A percentile compares a stretch with the other conserved stretches of the same genome.
Conservation (phyloP, 2,329 filamentous ascomycete species). For the Tolypocladium pustulatum region DNA sequence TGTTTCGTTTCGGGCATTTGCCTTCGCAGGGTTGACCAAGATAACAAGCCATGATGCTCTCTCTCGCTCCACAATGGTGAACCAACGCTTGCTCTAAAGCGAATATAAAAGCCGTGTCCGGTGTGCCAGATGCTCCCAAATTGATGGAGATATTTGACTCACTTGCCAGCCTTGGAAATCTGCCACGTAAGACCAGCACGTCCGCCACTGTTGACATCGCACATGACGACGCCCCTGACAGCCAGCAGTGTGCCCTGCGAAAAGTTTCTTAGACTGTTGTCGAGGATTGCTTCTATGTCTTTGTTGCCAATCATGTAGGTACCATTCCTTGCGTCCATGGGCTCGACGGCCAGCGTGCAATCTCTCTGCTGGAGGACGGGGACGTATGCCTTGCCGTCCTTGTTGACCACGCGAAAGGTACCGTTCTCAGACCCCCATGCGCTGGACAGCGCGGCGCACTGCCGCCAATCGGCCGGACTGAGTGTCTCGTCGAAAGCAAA, state of each 20-base stretch:
- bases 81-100: neutral
- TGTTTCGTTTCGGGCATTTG: too few species aligned
- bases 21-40: too few species aligned
- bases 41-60: too few species aligned
- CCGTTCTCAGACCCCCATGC: slow-evolving; percentile 17
- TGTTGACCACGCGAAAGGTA: slow-evolving; percentile 15
- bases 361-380: slow-evolving; percentile 14
- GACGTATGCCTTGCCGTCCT: slow-evolving; percentile 7
- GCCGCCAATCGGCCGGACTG: slow-evolving; percentile 17
- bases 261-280: slow-evolving; percentile 8
- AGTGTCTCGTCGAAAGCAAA: slow-evolving; percentile 10
- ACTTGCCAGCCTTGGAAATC: slow-evolving; percentile 6
- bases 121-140: too few species aligned
- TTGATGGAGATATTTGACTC: neutral
- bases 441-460: slow-evolving; percentile 20
- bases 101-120: neutral
- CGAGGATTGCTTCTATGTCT: slow-evolving; percentile 12
- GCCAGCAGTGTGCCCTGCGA: slow-evolving; percentile 10
- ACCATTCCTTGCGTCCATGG: slow-evolving; percentile 7
- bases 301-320: slow-evolving; percentile 12
- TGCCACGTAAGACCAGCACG: slow-evolving; percentile 11
- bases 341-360: slow-evolving; percentile 16
- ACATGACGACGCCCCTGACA: slow-evolving; percentile 11
- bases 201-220: slow-evolving; percentile 6
- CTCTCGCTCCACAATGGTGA: too few species aligned